Conservation (phyloP, 257 asterid genomes). For the Striga asiatica region DNA sequence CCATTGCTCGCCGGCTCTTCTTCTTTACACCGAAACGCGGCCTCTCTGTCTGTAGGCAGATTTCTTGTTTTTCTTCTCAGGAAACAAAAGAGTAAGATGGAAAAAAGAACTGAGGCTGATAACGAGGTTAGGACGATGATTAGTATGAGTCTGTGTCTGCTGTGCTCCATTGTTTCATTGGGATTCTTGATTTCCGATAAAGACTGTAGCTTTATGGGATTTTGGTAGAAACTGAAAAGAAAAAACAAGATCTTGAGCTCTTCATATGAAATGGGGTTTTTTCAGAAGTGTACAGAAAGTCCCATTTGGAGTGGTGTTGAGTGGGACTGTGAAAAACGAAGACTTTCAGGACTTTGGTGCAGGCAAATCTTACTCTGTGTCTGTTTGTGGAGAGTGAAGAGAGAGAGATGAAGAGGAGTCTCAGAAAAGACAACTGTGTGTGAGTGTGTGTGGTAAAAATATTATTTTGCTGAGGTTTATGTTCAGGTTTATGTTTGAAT, state of each 20-base stretch:
- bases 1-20: constrained; percentile 29
- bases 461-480: too few species aligned
- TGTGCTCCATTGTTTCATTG: constrained; percentile 42
- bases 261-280: too few species aligned
- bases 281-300: too few species aligned
- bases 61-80: constrained; percentile 22
- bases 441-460: too few species aligned
- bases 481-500: too few species aligned
- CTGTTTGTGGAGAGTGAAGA: too few species aligned
- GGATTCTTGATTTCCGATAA: constrained; percentile 9
- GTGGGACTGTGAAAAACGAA: too few species aligned
- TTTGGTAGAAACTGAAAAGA: constrained; percentile 13
- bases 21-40: constrained; percentile 28
- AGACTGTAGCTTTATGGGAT: constrained; percentile 33
- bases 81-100: constrained; percentile 28
- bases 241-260: constrained; percentile 53
- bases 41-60: constrained; percentile 38
- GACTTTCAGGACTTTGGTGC: too few species aligned
- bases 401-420: too few species aligned
- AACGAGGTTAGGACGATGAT: constrained; percentile 32
- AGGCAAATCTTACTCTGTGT: too few species aligned
- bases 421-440: too few species aligned
- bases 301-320: too few species aligned
- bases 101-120: constrained; percentile 20
- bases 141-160: constrained; percentile 34